Percentiles rank a stretch among this genome's conserved stretches.
phyloP scores from a whole-genome alignment of 768 basidiomycete species.

The Leccinum uliginosum region DNA sequence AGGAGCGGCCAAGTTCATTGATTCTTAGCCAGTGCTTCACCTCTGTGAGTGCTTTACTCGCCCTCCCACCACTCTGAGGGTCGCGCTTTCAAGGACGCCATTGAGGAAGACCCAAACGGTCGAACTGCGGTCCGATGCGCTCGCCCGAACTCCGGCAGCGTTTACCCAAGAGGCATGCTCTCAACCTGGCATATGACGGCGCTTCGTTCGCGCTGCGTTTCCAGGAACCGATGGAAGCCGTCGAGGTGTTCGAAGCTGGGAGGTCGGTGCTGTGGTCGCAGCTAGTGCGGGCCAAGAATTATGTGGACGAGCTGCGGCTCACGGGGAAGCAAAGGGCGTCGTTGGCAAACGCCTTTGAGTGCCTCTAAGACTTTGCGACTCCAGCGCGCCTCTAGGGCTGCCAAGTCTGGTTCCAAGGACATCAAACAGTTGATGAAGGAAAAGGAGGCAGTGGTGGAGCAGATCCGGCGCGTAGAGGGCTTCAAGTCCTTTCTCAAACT shows the following conservation, averaged over 20 bases:
- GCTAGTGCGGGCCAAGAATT: conserved; percentile 21
- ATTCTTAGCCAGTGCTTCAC: too few relatives aligned
- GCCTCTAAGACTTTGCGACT: conserved; percentile 16
- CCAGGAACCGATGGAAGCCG: conserved; percentile 20
- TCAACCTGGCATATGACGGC: conserved; percentile 24
- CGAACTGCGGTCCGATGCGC: too few relatives aligned
- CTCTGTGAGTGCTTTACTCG: too few relatives aligned
- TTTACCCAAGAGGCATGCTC: conserved; percentile 9
- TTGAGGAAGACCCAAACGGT: too few relatives aligned
- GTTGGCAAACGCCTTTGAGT: conserved; percentile 21
- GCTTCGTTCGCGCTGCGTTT: conserved; percentile 25
- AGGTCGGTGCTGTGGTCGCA: conserved; percentile 35
- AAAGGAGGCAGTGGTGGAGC: conserved; percentile 22
- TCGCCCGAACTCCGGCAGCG: conserved; percentile 17
- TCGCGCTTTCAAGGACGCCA: too few relatives aligned
- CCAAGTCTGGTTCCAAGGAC: conserved; percentile 12
- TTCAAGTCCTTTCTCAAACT: conserved; percentile 31
- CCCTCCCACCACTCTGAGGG: too few relatives aligned
- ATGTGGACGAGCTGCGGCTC: conserved; percentile 25
- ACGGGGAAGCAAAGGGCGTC: conserved; percentile 15
- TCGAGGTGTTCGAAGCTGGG: conserved; percentile 31
- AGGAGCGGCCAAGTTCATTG: too few relatives aligned
- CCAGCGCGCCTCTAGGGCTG: conserved; percentile 8
- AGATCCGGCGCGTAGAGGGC: conserved; percentile 29
- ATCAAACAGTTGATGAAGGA: conserved; percentile 21